phyloP scores from a whole-genome alignment of 2,329 filamentous ascomycete genomes.

The Colletotrichum musae region DNA sequence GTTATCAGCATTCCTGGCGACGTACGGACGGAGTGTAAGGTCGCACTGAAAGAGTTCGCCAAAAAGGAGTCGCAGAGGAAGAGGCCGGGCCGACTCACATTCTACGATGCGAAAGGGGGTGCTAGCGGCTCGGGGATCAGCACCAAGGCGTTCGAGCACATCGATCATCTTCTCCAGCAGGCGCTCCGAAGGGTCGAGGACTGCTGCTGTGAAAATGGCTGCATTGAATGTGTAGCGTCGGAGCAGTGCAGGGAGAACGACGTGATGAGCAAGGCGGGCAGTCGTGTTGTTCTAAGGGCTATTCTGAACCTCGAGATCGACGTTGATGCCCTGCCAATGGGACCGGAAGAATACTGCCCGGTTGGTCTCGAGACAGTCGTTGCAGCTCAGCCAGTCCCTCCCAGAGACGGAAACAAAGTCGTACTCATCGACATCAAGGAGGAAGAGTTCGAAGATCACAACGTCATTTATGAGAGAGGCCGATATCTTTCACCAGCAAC shows the following conservation, averaged over 20 bases:
- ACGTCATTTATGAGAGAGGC: conserved; percentile 20
- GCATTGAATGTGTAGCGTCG: conserved; percentile 90
- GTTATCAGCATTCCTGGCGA: conserved; percentile 92
- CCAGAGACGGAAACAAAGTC: conserved; percentile 44
- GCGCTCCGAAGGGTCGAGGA: conserved; percentile 82
- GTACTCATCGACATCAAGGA: conserved; percentile 35
- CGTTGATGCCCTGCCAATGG: conserved; percentile 87
- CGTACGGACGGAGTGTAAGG: conserved; percentile 95
- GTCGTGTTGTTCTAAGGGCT: conserved; percentile 83
- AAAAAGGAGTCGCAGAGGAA: conserved; percentile 79
- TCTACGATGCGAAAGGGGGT: conserved; percentile 96
- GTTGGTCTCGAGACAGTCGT: conserved; percentile 88
- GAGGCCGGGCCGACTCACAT: conserved; percentile 88
- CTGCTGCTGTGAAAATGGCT: conserved; percentile 85
- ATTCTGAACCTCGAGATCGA: conserved; percentile 85
- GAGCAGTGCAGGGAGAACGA: conserved; percentile 90
- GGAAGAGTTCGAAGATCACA: conserved; percentile 38
- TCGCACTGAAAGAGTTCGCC: conserved; percentile 88
- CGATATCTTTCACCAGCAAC: conserved; percentile 8
- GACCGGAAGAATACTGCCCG: conserved; percentile 78
- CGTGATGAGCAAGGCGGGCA: conserved; percentile 94
- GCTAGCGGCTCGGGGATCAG: conserved; percentile 87
- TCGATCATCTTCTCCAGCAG: conserved; percentile 82
- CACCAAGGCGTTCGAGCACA: conserved; percentile 93
- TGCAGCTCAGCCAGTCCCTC: conserved; percentile 76